Evolutionary conservation across 345 rosid species (phyloP).

Genomic region (Ceriops decandra): DNA sequence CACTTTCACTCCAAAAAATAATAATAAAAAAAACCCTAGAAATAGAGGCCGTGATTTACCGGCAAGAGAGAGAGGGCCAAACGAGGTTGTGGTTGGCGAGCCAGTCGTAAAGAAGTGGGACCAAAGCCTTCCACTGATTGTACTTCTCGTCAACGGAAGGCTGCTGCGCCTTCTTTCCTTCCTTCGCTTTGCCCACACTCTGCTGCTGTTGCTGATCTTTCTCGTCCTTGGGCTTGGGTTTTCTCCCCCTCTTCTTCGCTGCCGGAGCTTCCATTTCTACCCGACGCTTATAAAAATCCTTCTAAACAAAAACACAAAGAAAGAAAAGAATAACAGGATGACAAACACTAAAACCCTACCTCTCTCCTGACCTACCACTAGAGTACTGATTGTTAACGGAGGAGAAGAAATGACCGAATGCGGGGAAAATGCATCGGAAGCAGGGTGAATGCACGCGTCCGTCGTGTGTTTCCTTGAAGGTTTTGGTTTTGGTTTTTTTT

Average conservation of each 20-base stretch:
- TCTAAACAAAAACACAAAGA: not conserved
- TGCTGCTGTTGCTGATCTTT: slow-evolving; percentile 42
- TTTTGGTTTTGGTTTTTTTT: too few species aligned
- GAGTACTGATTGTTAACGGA: too few species aligned
- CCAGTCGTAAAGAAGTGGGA: slow-evolving; percentile 98
- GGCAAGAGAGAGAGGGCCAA: slow-evolving; percentile 99
- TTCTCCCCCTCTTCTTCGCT: slow-evolving; percentile 86
- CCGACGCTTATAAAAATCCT: not conserved
- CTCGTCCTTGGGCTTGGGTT: slow-evolving; percentile 82
- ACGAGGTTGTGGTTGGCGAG: slow-evolving; percentile 97
- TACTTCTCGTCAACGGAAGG: slow-evolving; percentile 80
- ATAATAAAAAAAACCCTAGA: not conserved
- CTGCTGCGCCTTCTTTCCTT: slow-evolving; percentile 43
- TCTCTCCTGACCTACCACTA: too few species aligned
- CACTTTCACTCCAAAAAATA: slow-evolving; percentile 2
- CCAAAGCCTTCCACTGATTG: slow-evolving; percentile 89
- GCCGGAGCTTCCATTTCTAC: slow-evolving; percentile 7
- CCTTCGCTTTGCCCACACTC: slow-evolving; percentile 32
- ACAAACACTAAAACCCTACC: not conserved
- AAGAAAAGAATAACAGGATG: not conserved
- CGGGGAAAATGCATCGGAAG: too few species aligned
- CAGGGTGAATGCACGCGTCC: too few species aligned
- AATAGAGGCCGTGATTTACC: slow-evolving; percentile 32
- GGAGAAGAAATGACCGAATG: too few species aligned
- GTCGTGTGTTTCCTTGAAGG: too few species aligned